A percentile compares a stretch with the other conserved stretches of the same genome.
Evolutionary conservation across 2,329 filamentous ascomycete genomes (phyloP).

Genomic region (Coleophoma eucalyptorum): DNA sequence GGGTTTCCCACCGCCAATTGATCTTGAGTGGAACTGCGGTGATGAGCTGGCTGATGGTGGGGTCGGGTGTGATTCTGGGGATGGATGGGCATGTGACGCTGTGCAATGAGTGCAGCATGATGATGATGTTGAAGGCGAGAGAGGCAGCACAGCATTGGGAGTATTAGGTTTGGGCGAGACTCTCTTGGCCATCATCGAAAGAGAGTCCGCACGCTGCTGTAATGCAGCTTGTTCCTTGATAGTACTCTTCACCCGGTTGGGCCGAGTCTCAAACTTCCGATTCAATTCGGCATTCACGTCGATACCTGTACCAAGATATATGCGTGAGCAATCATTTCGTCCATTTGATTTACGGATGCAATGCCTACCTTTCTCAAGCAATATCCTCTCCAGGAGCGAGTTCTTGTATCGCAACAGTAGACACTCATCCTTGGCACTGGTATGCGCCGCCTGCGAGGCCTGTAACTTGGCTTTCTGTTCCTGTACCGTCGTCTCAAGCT

Average conservation of each 20-base stretch:
- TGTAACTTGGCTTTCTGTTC: conserved; percentile 90
- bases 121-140: neutral
- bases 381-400: conserved; percentile 86
- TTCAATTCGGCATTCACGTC: conserved; percentile 93
- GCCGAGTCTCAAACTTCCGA: conserved; percentile 77
- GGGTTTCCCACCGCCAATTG: neutral
- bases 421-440: conserved; percentile 89
- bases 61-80: neutral
- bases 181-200: neutral
- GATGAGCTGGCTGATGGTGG: neutral
- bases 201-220: too few species aligned
- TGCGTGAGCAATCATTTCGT: neutral
- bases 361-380: conserved; percentile 81
- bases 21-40: neutral
- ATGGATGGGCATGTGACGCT: neutral
- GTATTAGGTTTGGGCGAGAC: neutral
- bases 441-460: conserved; percentile 85
- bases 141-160: neutral
- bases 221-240: too few species aligned
- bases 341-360: neutral
- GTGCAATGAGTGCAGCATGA: neutral
- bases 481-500: conserved; percentile 92
- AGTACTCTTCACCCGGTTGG: conserved; percentile 25
- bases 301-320: conserved; percentile 57
- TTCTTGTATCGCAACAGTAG: conserved; percentile 98